Conservation (phyloP, 306 rosid genomes). For the Mimosa pudica region DNA sequence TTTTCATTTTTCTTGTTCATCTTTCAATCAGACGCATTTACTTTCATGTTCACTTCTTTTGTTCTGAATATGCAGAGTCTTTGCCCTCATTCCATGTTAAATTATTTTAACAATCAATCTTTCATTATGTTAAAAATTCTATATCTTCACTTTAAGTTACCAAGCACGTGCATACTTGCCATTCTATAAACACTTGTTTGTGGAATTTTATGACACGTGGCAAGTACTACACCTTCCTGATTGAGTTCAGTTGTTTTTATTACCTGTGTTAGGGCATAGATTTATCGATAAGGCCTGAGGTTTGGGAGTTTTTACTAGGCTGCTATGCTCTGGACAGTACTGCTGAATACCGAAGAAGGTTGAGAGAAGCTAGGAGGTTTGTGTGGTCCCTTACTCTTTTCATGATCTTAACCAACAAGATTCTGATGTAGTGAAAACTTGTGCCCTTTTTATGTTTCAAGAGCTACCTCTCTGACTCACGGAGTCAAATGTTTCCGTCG, state of each 20-base stretch:
- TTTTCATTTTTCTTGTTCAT: not conserved
- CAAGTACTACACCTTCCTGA: slow-evolving; percentile 31
- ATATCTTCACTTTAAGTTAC: slow-evolving; percentile 21
- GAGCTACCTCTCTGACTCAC: slow-evolving; percentile 16
- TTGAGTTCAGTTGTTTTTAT: slow-evolving; percentile 36
- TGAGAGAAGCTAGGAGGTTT: slow-evolving; percentile 87
- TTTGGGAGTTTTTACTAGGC: slow-evolving; percentile 97
- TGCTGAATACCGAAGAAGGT: slow-evolving; percentile 62
- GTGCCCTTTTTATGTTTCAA: not conserved
- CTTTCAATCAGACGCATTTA: not conserved
- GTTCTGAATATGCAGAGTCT: slow-evolving; percentile 1
- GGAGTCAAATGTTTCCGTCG: slow-evolving; percentile 16
- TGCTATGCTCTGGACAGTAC: slow-evolving; percentile 84
- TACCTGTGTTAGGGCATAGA: slow-evolving; percentile 75
- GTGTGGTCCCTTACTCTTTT: slow-evolving; percentile 29
- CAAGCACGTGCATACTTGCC: not conserved
- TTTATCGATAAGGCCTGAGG: slow-evolving; percentile 85
- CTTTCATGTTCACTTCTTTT: not conserved
- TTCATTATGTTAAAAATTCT: slow-evolving; percentile 20
- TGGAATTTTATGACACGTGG: slow-evolving; percentile 12
- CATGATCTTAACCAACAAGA: slow-evolving; percentile 31
- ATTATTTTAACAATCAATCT: slow-evolving; percentile 23
- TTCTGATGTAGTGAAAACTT: not conserved
- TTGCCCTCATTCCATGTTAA: slow-evolving; percentile 10
- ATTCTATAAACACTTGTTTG: slow-evolving; percentile 18